These are phyloP conservation scores for Poa annua DNA, from an alignment of 176 grass and related monocot genomes.

Conservation along the genomic window DNA sequence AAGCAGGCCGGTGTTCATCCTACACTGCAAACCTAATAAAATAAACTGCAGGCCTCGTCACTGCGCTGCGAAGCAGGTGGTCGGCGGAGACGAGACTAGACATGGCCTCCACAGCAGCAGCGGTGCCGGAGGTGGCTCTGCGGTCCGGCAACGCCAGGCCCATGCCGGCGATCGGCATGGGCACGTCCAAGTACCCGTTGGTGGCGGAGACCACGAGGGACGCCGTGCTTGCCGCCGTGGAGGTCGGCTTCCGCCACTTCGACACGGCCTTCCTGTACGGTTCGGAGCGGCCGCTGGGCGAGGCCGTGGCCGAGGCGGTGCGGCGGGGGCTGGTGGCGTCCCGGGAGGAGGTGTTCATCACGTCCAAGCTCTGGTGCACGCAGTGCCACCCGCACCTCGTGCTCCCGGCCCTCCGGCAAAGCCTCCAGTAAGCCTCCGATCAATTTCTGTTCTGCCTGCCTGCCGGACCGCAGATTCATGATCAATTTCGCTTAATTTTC, in stretches of 20 bases:
- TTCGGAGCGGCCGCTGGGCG: conserved; percentile 48
- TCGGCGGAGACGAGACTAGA: neutral
- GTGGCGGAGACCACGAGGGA: neutral
- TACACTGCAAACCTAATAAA: no score
- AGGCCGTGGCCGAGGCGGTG: conserved; percentile 46
- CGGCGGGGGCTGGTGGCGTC: conserved; percentile 47
- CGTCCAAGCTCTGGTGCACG: conserved; percentile 76
- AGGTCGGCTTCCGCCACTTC: conserved; percentile 69
- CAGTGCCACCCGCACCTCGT: conserved; percentile 64
- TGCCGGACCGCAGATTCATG: no score
- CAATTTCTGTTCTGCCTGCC: no score
- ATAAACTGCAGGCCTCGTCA: no score
- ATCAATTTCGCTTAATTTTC: no score
- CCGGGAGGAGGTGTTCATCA: conserved; percentile 67
- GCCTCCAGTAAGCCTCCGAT: conserved; percentile 47
- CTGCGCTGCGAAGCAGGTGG: neutral
- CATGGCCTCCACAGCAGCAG: neutral
- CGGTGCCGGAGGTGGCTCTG: conserved; percentile 44
- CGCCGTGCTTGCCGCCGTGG: conserved; percentile 59
- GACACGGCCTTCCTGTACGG: conserved; percentile 60
- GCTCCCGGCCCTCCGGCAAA: conserved; percentile 50
- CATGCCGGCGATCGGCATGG: conserved; percentile 58
- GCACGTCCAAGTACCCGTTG: conserved; percentile 33
- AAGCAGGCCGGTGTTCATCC: no score
- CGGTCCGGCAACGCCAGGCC: conserved; percentile 37